Evolutionary conservation across 2,329 filamentous ascomycete species (phyloP).

Genomic region (Pyrenochaeta sp.): DNA sequence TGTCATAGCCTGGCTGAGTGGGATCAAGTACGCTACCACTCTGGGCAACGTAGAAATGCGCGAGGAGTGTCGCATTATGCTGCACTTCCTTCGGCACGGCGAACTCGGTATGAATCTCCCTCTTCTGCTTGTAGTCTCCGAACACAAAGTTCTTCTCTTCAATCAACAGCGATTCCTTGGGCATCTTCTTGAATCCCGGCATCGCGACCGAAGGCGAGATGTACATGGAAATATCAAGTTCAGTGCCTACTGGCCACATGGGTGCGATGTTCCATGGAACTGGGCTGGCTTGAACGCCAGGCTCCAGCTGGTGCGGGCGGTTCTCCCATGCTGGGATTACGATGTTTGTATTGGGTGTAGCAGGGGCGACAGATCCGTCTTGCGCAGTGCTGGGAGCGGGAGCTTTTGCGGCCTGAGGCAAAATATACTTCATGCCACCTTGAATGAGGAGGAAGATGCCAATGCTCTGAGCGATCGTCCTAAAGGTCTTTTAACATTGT

Average conservation of each 20-base stretch:
- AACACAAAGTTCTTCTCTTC: slow-evolving; percentile 82
- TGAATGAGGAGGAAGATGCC: slow-evolving; percentile 68
- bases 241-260: slow-evolving; percentile 83
- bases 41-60: slow-evolving; percentile 89
- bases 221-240: slow-evolving; percentile 84
- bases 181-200: slow-evolving; percentile 70
- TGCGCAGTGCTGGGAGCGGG: slow-evolving; percentile 29
- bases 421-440: slow-evolving; percentile 64
- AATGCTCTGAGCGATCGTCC: slow-evolving; percentile 62
- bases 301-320: slow-evolving; percentile 56
- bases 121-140: slow-evolving; percentile 80
- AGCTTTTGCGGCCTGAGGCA: slow-evolving; percentile 46
- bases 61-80: slow-evolving; percentile 92
- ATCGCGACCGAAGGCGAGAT: slow-evolving; percentile 78
- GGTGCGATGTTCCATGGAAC: slow-evolving; percentile 79
- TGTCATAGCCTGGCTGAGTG: slow-evolving; percentile 73
- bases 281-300: slow-evolving; percentile 65
- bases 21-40: slow-evolving; percentile 81
- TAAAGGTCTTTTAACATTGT: slow-evolving; percentile 38
- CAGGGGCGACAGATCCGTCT: slow-evolving; percentile 23
- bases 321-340: slow-evolving; percentile 48
- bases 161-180: slow-evolving; percentile 75
- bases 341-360: slow-evolving; percentile 33
- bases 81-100: slow-evolving; percentile 80
- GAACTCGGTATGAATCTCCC: slow-evolving; percentile 80